Conservation (phyloP, 164 flowering plant genomes). For the Stephania japonica region DNA sequence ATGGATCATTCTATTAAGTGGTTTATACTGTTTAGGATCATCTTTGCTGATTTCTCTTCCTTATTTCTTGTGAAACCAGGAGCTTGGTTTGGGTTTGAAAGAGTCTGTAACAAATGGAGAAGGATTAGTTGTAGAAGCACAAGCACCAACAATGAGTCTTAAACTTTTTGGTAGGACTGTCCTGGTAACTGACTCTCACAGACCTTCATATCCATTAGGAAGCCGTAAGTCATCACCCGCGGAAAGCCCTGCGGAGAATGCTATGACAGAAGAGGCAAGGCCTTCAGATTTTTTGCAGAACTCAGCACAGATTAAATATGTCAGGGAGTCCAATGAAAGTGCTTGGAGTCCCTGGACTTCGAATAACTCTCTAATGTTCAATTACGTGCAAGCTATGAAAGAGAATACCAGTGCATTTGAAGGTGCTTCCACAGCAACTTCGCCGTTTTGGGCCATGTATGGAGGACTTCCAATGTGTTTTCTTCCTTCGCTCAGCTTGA, state of each 20-base stretch:
- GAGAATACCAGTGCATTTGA: conserved; percentile 15
- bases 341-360: conserved; percentile 20
- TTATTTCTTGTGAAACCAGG: conserved; percentile 20
- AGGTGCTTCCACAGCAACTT: conserved; percentile 10
- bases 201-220: conserved; percentile 25
- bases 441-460: conserved; percentile 34
- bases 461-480: conserved; percentile 25
- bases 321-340: background rate
- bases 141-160: conserved; percentile 34
- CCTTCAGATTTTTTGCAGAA: conserved; percentile 10
- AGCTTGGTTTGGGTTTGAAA: conserved; percentile 21
- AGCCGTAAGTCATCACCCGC: conserved; percentile 16
- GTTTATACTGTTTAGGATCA: background rate
- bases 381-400: conserved; percentile 22
- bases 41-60: background rate
- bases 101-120: conserved; percentile 18
- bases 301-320: conserved; percentile 3
- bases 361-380: conserved; percentile 13
- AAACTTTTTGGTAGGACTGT: conserved; percentile 73
- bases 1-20: background rate
- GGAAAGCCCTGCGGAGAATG: conserved; percentile 13
- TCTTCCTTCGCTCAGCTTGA: conserved; percentile 14
- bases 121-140: conserved; percentile 22
- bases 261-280: conserved; percentile 13
- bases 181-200: conserved; percentile 33